Base-by-base conservation (phyloP, 352 stramenopile genomes). In the Phytophthora parvispora region DNA sequence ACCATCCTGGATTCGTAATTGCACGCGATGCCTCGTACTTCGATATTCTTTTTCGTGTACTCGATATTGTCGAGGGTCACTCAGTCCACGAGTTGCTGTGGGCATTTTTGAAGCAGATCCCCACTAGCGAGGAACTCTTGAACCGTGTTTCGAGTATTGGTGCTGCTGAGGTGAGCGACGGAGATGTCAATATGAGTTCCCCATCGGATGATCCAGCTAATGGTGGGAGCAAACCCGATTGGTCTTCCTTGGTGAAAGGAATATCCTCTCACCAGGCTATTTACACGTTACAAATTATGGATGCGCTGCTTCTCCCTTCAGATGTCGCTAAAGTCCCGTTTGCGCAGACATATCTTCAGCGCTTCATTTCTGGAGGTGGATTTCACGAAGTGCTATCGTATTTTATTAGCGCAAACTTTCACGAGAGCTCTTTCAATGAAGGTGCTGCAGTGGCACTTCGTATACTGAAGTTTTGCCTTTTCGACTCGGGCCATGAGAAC, bases 241-340 rank as follows among this genome's bases (percentile, higher is more conserved):
- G 86, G 87, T 85, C 84, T 40, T 86, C 81, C 13, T 61, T 95
- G 60, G 51, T 95, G 13, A 80, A 88, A 45, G 84, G 82, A 40
- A 80, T 81, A n/a, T 93, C 90, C 4, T 87, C 89, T 13, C 90
- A 95, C 51, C 83, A 92, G 60, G 87, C 90, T 8, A 89, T 96
- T 48, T 97, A 97, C 76, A 94, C 89, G 20, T 64, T 97, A 7
- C 88, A 97, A 67, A 95, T 96, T 59, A 92, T 97, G 63, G 88
- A 97, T 62, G 89, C 88, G 16, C 66, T 94, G 32, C 67, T 97
- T 8, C 72, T 96, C 20, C 90, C 90, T 27, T 93, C 90, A 2
- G 84, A 94, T 61, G 55, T 61, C 15, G 71, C 73, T 5, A 89
- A 92, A 51, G 72, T 80, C 24, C 52, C 59, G n/a, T 93, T 92